Base-by-base conservation (phyloP, 805 yeast species). In the Lipomyces starkeyi region DNA sequence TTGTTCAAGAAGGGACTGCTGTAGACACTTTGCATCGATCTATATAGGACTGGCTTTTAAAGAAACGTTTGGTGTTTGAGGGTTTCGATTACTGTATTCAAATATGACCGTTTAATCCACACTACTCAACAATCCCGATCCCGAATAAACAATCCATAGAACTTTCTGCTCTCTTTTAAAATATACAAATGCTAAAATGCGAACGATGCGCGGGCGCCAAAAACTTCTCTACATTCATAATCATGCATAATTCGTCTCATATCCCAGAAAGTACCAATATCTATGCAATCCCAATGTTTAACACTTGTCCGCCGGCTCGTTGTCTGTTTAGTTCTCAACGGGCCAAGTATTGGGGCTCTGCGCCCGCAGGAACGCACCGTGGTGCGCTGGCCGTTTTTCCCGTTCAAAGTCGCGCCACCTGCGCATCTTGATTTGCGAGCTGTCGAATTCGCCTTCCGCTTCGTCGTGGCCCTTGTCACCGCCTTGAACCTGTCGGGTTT, bases 401-500 rank as follows among this genome's bases (percentile, higher is more conserved):
- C 91, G 82, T 78, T 93, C 98, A 82, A 87, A 93, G 72, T 95
- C 98, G 77, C 91, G 86, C 99, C 99, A 95, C 67, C 94, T 84
- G 83, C 89, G 91, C 94, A 94, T 93, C 61, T 86, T 86, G 76
- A 95, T 95, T 75, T 86, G 86, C 1, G 96, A 87, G n/a, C 95
- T 91, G 78, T 94, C 98, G 77, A 94, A 95, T 70, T 88, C 75
- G 73, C 98, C 98, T 57, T 86, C 90, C 27, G 73, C 83, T 29
- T 83, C 90, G 58, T 87, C 90, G 76, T 91, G 95, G 27, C 85
- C 86, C 74, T 88, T 86, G 73, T 83, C 87, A 55, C 87, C 92
- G 27, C 87, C 89, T 32, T 85, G 85, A 61, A 93, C 87, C 27
- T 88, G 84, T 83, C 98, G 85, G 6, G 98, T 93, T 70, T 93